These are phyloP conservation scores for Podaxis sp. DNA, from an alignment of 768 basidiomycete genomes.

Conservation along the genomic window DNA sequence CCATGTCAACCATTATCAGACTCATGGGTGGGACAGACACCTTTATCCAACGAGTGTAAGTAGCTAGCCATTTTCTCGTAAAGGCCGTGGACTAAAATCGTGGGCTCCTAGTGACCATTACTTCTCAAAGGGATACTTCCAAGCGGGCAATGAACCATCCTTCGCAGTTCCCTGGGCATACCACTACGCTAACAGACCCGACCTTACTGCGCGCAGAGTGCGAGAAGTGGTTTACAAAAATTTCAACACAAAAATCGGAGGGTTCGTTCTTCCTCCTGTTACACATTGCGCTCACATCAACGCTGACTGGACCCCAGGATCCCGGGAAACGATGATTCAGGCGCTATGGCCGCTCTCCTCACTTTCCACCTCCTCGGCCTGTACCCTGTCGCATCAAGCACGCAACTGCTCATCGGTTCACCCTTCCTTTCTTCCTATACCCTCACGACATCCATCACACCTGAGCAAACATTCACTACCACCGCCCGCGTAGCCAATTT, in stretches of 20 bases:
- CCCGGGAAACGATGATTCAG: conserved; percentile 54
- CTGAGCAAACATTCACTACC: conserved; percentile 30
- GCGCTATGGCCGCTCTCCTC: conserved; percentile 51
- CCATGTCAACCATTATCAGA: conserved; percentile 43
- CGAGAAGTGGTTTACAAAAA: conserved; percentile 42
- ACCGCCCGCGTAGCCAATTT: conserved; percentile 42
- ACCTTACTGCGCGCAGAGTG: conserved; percentile 45
- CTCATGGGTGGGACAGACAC: conserved; percentile 48
- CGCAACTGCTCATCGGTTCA: conserved; percentile 47
- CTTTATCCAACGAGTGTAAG: conserved; percentile 43
- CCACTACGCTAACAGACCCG: conserved; percentile 51
- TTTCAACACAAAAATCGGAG: conserved; percentile 46
- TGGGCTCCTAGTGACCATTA: conserved; percentile 37
- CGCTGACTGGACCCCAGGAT: conserved; percentile 28
- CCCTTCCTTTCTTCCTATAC: conserved; percentile 48
- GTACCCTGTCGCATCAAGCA: conserved; percentile 47
- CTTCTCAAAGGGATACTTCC: conserved; percentile 44
- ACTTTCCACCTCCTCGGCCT: conserved; percentile 51
- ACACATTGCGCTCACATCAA: background rate
- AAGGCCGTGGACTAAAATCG: background rate
- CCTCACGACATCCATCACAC: conserved; percentile 37
- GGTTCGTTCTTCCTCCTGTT: conserved; percentile 28
- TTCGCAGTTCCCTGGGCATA: conserved; percentile 48
- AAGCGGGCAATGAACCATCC: conserved; percentile 50
- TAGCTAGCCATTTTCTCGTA: background rate